Conservation (phyloP, 1,284 basidiomycete genomes). For the Stereum hirsutum region DNA sequence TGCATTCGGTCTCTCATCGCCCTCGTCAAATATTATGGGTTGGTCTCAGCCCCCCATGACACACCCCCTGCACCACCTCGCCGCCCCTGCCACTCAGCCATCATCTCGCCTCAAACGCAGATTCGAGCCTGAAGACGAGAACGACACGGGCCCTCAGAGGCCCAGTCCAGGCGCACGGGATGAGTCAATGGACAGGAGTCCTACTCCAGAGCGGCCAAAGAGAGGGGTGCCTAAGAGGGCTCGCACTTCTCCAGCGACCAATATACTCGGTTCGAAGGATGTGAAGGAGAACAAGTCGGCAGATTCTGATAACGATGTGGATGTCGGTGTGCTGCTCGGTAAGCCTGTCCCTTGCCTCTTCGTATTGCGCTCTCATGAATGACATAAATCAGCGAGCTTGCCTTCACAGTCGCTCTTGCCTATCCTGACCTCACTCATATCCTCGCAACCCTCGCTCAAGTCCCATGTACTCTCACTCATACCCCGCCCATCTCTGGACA, state of each 20-base stretch:
- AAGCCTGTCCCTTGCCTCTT: conserved; percentile 17
- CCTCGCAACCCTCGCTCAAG: conserved; percentile 59
- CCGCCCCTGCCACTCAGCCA: conserved; percentile 24
- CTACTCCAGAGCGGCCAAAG: conserved; percentile 67
- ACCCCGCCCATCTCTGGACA: conserved; percentile 68
- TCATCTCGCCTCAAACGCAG: conserved; percentile 50
- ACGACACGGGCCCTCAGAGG: conserved; percentile 19
- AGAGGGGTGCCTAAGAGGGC: conserved; percentile 58
- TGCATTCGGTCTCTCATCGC: conserved; percentile 51
- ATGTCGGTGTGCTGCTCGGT: conserved; percentile 76
- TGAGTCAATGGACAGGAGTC: conserved; percentile 72
- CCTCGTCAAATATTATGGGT: conserved; percentile 24
- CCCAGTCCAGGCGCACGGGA: conserved; percentile 30
- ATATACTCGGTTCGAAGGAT: conserved; percentile 25
- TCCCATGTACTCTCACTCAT: conserved; percentile 61
- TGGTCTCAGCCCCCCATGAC: conserved; percentile 23
- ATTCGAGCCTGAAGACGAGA: conserved; percentile 43
- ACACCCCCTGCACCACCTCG: conserved; percentile 23
- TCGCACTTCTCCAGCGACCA: conserved; percentile 30
- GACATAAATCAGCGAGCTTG: conserved; percentile 43
- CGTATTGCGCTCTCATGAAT: neutral
- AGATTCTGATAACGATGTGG: conserved; percentile 45
- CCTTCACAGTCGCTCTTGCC: conserved; percentile 67
- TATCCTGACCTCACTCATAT: conserved; percentile 56
- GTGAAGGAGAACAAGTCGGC: conserved; percentile 27